phyloP scores from a whole-genome alignment of 805 yeast genomes.

The Saccharomyces paradoxus region DNA sequence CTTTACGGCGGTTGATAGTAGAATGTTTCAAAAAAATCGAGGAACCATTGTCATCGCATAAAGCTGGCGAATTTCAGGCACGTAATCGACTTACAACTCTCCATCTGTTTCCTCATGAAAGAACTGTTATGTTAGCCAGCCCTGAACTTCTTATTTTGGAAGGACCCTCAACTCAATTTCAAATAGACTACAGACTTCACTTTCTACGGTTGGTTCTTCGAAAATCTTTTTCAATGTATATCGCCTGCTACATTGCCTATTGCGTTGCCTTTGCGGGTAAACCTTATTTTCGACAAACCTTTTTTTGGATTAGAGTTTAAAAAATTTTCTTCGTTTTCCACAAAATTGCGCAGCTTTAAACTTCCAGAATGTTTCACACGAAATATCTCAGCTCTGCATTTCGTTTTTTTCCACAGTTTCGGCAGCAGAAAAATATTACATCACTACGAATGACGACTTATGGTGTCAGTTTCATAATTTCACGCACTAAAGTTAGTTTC shows the following conservation, averaged over 20 bases:
- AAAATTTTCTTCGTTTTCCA: not conserved
- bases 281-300: not conserved
- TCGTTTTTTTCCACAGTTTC: not conserved
- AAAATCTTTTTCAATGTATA: not conserved
- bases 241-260: not conserved
- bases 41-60: not conserved
- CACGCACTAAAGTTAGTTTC: not conserved
- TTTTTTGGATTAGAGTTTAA: not conserved
- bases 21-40: not conserved
- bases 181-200: not conserved
- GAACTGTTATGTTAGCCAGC: not conserved
- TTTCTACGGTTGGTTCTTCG: not conserved
- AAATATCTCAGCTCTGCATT: not conserved
- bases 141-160: not conserved
- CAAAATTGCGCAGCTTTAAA: not conserved
- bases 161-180: not conserved
- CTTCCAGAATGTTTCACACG: not conserved
- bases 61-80: not conserved
- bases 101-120: not conserved
- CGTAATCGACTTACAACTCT: not conserved
- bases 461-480: not conserved
- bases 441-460: not conserved
- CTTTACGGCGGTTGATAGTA: not conserved
- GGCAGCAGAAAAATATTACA: not conserved
- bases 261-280: not conserved